These are phyloP conservation scores for Arabidopsis hybrid DNA, from an alignment of 441 rosid genomes.

Conservation along the genomic window DNA sequence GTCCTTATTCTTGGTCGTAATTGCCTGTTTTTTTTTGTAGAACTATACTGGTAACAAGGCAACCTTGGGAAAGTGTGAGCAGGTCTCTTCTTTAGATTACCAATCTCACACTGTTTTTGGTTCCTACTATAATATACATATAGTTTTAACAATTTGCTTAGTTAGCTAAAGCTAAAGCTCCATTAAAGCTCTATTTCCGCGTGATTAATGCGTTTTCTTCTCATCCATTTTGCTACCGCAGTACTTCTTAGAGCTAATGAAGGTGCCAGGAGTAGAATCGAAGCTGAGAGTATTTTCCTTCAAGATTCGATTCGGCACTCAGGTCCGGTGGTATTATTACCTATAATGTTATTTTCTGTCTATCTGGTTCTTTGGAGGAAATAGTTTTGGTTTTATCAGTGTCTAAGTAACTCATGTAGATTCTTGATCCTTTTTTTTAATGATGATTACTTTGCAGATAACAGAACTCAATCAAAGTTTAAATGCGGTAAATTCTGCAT, in stretches of 20 bases:
- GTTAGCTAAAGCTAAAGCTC: background rate
- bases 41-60: constrained; percentile 81
- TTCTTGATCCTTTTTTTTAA: constrained; percentile 7
- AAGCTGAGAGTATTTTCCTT: constrained; percentile 94
- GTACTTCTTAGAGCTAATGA: constrained; percentile 96
- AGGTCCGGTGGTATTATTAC: constrained; percentile 75
- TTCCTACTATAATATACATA: background rate
- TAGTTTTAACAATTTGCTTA: background rate
- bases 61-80: constrained; percentile 92
- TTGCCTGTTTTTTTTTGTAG: constrained; percentile 53
- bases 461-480: constrained; percentile 86
- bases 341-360: constrained; percentile 22
- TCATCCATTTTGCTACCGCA: constrained; percentile 43
- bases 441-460: constrained; percentile 73
- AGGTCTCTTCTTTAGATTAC: constrained; percentile 57
- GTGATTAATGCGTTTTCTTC: constrained; percentile 16
- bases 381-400: background rate
- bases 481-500: constrained; percentile 85
- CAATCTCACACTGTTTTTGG: constrained; percentile 10
- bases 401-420: constrained; percentile 4
- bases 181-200: no score
- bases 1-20: constrained; percentile 40
- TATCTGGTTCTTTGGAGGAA: constrained; percentile 21
- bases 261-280: constrained; percentile 98
- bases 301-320: constrained; percentile 93